These are phyloP conservation scores for Raffaelea albimanens DNA, from an alignment of 2,329 filamentous ascomycete genomes.

Conservation along the genomic window DNA sequence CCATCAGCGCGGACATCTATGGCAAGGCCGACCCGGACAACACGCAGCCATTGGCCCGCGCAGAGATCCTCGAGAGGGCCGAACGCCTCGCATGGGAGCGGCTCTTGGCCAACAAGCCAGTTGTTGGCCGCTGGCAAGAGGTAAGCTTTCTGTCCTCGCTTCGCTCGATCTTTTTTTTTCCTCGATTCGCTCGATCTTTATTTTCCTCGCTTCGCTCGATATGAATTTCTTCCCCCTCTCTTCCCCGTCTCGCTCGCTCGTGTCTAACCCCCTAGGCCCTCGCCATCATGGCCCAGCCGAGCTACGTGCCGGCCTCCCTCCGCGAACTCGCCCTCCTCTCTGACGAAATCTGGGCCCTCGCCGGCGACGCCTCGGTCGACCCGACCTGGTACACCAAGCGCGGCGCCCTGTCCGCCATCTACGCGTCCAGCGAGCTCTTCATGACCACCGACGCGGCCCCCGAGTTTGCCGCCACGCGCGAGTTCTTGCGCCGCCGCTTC, in stretches of 20 bases:
- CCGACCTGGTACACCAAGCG: conserved; percentile 73
- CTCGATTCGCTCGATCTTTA: not conserved
- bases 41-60: conserved; percentile 19
- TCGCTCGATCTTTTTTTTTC: conserved; percentile 2
- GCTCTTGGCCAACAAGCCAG: conserved; percentile 60
- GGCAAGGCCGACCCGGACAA: conserved; percentile 15
- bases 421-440: conserved; percentile 74
- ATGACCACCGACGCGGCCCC: conserved; percentile 76
- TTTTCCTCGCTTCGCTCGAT: not conserved
- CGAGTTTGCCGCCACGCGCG: conserved; percentile 66
- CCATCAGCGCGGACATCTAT: conserved; percentile 29
- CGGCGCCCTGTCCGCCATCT: conserved; percentile 44
- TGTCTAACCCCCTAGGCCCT: conserved; percentile 51
- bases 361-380: conserved; percentile 75
- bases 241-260: not conserved
- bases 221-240: not conserved
- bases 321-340: conserved; percentile 70
- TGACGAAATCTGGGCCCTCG: conserved; percentile 88
- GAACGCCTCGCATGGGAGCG: conserved; percentile 66
- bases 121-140: conserved; percentile 79
- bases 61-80: conserved; percentile 50
- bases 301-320: conserved; percentile 65
- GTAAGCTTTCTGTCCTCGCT: conserved; percentile 36
- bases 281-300: conserved; percentile 79
- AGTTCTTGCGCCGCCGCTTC: conserved; percentile 69